Conservation (phyloP, 2,329 filamentous ascomycete genomes). For the Tolypocladium sp. region DNA sequence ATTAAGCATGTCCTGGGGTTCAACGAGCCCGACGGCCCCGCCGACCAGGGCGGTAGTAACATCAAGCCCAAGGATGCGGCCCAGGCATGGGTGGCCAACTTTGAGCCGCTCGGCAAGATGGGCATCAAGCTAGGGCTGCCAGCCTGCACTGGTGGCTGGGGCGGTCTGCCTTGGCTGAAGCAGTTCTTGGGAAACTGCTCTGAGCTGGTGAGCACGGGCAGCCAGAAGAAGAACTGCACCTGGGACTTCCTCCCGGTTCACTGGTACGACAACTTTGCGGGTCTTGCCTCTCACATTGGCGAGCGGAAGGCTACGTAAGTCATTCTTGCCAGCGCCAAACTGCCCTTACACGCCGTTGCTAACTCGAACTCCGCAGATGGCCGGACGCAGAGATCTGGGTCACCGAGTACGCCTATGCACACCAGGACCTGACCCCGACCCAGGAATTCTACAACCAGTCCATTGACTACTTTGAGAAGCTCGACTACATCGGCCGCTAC, state of each 20-base stretch:
- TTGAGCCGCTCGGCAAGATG: constrained; percentile 56
- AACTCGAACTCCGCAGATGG: constrained; percentile 31
- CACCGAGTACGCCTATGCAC: constrained; percentile 62
- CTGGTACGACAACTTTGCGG: constrained; percentile 63
- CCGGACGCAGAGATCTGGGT: constrained; percentile 61
- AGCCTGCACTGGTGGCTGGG: constrained; percentile 52
- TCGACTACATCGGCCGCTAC: constrained; percentile 53
- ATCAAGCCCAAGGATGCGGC: constrained; percentile 54
- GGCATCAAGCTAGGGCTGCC: constrained; percentile 64
- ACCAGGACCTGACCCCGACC: constrained; percentile 45
- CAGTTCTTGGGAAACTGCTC: constrained; percentile 58
- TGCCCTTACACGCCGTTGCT: not conserved
- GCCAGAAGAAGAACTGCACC: constrained; percentile 41
- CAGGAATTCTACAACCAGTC: constrained; percentile 61
- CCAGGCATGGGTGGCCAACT: constrained; percentile 58
- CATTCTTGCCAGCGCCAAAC: too few relatives aligned
- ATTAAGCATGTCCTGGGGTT: constrained; percentile 64
- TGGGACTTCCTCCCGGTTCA: constrained; percentile 56
- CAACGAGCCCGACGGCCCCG: constrained; percentile 65
- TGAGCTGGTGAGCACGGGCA: constrained; percentile 38
- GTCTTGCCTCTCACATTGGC: constrained; percentile 57
- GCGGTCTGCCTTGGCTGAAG: constrained; percentile 56
- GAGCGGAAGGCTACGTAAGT: constrained; percentile 29
- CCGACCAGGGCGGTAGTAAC: constrained; percentile 50
- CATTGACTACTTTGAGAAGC: constrained; percentile 53